Percentiles rank a stretch among this genome's conserved stretches.
Conservation (phyloP, 2,329 filamentous ascomycete genomes). For the Cryphonectria japonica region DNA sequence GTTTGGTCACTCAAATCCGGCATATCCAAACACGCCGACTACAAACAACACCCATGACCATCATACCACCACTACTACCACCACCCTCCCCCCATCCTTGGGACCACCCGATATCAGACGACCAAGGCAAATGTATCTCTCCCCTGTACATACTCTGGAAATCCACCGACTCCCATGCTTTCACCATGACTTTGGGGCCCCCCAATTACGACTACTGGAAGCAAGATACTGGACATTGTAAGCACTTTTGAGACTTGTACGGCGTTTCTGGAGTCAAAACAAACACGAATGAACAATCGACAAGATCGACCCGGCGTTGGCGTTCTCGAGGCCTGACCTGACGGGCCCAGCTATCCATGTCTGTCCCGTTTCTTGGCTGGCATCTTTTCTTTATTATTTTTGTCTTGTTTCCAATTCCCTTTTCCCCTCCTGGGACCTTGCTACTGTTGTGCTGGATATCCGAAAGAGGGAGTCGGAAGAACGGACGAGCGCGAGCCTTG, state of each 20-base stretch:
- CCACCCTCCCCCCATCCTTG: not conserved
- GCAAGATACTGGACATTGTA: not conserved
- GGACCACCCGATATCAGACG: constrained; percentile 5
- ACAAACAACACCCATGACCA: not conserved
- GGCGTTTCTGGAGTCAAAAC: constrained; percentile 15
- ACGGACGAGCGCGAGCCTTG: not conserved
- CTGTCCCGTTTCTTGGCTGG: not conserved
- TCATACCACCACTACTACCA: not conserved
- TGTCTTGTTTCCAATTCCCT: not conserved
- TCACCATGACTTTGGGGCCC: not conserved
- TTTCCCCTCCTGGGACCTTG: not conserved
- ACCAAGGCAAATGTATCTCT: constrained; percentile 22
- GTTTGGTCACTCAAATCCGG: not conserved
- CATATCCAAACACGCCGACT: not conserved
- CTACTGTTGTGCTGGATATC: not conserved
- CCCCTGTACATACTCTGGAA: constrained; percentile 23
- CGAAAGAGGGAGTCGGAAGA: not conserved
- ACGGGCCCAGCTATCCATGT: not conserved
- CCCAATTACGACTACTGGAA: not conserved
- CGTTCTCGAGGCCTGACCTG: not conserved
- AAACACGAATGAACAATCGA: constrained; percentile 12
- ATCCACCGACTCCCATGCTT: not conserved
- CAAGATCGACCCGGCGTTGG: constrained; percentile 12
- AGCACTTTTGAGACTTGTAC: constrained; percentile 6
- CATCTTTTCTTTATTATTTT: not conserved